phyloP scores from a whole-genome alignment of 352 stramenopile species.

The Phytopythium litorale region DNA sequence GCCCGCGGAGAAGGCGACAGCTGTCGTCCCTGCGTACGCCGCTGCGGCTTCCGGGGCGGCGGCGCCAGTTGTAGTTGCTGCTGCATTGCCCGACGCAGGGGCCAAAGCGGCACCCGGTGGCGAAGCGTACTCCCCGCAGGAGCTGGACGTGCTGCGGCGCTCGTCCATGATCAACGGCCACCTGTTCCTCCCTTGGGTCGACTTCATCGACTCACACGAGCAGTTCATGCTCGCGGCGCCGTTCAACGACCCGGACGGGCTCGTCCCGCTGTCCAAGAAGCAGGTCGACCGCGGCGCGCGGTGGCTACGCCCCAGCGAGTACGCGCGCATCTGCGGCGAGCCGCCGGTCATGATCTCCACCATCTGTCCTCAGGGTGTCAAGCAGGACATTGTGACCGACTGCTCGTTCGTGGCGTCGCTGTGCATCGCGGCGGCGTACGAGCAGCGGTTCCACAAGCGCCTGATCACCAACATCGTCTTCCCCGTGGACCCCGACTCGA shows the following conservation, averaged over 20 bases:
- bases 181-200: constrained; percentile 80
- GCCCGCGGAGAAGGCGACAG: constrained; percentile 11
- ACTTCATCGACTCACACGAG: constrained; percentile 58
- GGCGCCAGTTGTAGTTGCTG: not conserved
- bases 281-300: constrained; percentile 51
- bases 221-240: constrained; percentile 40
- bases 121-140: constrained; percentile 44
- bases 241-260: constrained; percentile 72
- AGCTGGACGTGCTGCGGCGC: constrained; percentile 73
- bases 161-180: constrained; percentile 84
- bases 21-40: constrained; percentile 16
- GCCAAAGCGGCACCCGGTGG: constrained; percentile 12
- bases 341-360: constrained; percentile 66
- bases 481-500: constrained; percentile 78
- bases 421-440: constrained; percentile 90
- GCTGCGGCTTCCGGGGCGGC: not conserved
- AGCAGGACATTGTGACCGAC: constrained; percentile 90
- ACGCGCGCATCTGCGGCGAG: constrained; percentile 35
- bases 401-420: constrained; percentile 93
- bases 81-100: not conserved
- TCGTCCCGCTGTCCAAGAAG: constrained; percentile 62
- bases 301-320: constrained; percentile 73
- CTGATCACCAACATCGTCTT: constrained; percentile 96
- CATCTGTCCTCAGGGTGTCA: constrained; percentile 73
- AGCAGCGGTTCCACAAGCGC: constrained; percentile 87